phyloP scores from a whole-genome alignment of 148 eudicot genomes.

The Nepenthes gracilis region DNA sequence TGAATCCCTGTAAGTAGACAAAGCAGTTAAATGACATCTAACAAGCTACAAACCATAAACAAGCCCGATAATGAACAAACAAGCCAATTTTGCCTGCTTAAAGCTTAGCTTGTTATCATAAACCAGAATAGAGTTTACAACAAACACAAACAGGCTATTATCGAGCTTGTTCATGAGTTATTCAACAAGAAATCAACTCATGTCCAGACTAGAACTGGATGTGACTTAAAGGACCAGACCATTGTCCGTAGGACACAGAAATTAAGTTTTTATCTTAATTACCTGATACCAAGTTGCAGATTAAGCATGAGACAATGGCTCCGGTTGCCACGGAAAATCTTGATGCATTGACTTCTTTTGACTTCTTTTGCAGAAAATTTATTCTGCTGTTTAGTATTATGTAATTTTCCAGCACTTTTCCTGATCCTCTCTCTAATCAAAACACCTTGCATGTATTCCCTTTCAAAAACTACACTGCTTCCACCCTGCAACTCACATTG shows the following conservation, averaged over 20 bases:
- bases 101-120: no score
- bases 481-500: constrained; percentile 27
- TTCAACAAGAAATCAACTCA: no score
- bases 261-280: constrained; percentile 2
- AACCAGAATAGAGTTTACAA: no score
- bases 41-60: no score
- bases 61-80: no score
- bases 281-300: constrained; percentile 96
- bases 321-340: constrained; percentile 38
- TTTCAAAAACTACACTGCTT: constrained; percentile 44
- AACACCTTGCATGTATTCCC: constrained; percentile 95
- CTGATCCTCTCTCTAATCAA: constrained; percentile 56
- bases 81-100: no score
- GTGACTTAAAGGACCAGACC: no score
- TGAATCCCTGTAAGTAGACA: no score
- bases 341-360: constrained; percentile 37
- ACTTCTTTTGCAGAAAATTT: constrained; percentile 43
- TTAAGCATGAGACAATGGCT: constrained; percentile 81
- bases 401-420: constrained; percentile 20
- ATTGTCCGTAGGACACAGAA: neutral
- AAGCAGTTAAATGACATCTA: no score
- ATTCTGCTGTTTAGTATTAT: constrained; percentile 26
- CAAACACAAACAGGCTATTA: no score
- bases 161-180: no score
- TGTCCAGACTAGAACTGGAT: no score